Evolutionary conservation across 768 basidiomycete species (phyloP), one percentile per base, ranked within the genome.

Genomic region (Panaeolus cyanescens): DNA sequence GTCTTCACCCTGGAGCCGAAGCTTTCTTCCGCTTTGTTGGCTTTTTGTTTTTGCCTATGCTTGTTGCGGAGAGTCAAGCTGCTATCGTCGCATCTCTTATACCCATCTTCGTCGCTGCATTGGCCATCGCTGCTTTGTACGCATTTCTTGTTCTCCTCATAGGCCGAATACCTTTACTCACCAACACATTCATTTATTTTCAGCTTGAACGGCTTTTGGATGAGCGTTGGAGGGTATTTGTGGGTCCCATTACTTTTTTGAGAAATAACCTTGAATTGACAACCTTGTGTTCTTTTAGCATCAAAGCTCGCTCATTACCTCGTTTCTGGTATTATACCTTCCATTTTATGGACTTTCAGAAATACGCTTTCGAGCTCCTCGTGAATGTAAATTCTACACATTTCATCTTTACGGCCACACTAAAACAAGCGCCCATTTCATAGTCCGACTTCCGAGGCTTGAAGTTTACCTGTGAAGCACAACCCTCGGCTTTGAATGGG

Each of bases 71-170:
- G 67, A 78, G 78, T 57, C 84, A 84, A 64, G 79, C 80, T 4
- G 67, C 82, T n/a, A 67, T 87, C 15, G 68, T 87, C 31, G 82
- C 85, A 0, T 74, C 84, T 0, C 59, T 80, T 12, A 59, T 87
- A 1, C 86, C 86, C 0, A 79, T 86, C 25, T 87, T 87, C 59
- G 84, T 87, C n/a, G 85, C 85, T 0, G 81, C 86, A 4, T 73
- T 88, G 5, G 86, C 86, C 0, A 76, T 87, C 7, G 74, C 78
- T 10, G 76, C 80, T 7, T 86, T 85, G 74, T 75, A 55, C 59
- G 72, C 66, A 5, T n/a, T n/a, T n/a, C n/a, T n/a, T n/a, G n/a
- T n/a, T n/a, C n/a, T n/a, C n/a, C n/a, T n/a, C n/a, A n/a, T n/a
- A n/a, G n/a, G n/a, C 25, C 39, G 15, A 3, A n/a, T n/a, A n/a